These are phyloP conservation scores for Apiotrichum sp. DNA, from an alignment of 1,284 basidiomycete species.

Conservation along the genomic window DNA sequence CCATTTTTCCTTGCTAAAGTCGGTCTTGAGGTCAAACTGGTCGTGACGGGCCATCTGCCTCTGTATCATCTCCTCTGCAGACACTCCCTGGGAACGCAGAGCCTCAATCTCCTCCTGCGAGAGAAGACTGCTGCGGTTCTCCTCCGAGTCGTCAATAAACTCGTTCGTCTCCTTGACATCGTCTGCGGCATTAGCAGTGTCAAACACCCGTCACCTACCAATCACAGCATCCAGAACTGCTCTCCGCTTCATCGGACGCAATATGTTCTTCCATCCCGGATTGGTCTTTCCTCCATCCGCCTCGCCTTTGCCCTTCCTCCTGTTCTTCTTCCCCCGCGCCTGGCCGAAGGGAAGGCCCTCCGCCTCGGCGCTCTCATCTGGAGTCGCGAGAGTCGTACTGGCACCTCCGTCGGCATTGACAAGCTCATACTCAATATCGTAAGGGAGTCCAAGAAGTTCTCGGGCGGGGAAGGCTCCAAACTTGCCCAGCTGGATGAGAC, in stretches of 20 bases:
- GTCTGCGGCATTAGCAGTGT: conserved; percentile 22
- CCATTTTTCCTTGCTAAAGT: conserved; percentile 96
- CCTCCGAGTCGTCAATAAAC: conserved; percentile 54
- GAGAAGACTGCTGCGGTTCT: conserved; percentile 58
- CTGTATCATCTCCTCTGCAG: conserved; percentile 77
- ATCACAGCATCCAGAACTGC: conserved; percentile 37
- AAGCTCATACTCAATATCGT: conserved; percentile 51
- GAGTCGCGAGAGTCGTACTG: conserved; percentile 2
- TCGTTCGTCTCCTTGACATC: conserved; percentile 45
- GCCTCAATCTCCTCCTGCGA: conserved; percentile 73
- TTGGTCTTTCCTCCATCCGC: conserved; percentile 15
- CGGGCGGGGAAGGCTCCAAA: conserved; percentile 48
- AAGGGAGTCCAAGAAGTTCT: conserved; percentile 46
- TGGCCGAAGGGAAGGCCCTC: conserved; percentile 23
- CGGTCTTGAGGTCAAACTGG: conserved; percentile 84
- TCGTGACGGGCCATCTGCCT: conserved; percentile 85
- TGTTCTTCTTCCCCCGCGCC: conserved; percentile 28
- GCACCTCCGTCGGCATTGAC: conserved; percentile 16
- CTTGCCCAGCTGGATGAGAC: conserved; percentile 48
- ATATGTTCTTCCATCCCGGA: conserved; percentile 35
- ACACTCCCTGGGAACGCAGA: conserved; percentile 48
- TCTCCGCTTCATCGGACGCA: conserved; percentile 31
- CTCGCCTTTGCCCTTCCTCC: conserved; percentile 26
- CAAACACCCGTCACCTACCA: conserved; percentile 21
- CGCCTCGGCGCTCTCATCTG: conserved; percentile 3